These are phyloP conservation scores for Malus orientalis DNA, from an alignment of 306 rosid genomes.

Conservation along the genomic window DNA sequence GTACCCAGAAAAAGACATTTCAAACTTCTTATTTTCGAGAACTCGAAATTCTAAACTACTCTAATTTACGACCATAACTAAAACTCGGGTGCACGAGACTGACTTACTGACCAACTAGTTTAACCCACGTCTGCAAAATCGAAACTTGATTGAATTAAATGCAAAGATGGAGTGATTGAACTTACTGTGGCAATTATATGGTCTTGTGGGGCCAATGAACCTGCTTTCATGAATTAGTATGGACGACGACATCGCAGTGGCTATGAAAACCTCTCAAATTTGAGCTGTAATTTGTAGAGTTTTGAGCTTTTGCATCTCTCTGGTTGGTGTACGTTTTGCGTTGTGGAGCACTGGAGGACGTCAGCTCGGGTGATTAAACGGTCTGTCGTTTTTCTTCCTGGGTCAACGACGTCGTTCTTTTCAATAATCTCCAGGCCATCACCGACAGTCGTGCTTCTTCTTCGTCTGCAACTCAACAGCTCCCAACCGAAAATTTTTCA, in stretches of 20 bases:
- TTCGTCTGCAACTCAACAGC: background rate
- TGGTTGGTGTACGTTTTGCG: background rate
- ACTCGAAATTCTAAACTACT: background rate
- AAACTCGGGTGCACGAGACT: too few relatives aligned
- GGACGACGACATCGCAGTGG: slow-evolving; percentile 41
- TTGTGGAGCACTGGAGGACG: background rate
- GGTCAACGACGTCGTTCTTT: background rate
- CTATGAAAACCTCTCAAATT: background rate
- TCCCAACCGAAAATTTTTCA: background rate
- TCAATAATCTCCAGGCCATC: background rate
- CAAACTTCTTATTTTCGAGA: too few relatives aligned
- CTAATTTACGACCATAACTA: too few relatives aligned
- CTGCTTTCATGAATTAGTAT: slow-evolving; percentile 15
- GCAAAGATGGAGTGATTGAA: background rate
- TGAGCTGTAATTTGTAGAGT: background rate
- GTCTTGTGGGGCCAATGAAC: slow-evolving; percentile 29
- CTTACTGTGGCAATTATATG: slow-evolving; percentile 40
- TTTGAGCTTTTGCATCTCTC: background rate
- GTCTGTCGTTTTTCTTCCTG: background rate
- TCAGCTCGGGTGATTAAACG: background rate
- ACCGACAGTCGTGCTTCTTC: background rate
- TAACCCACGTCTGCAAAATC: background rate
- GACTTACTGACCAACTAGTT: background rate
- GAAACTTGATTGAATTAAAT: background rate
- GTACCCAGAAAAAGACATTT: background rate